phyloP scores from a whole-genome alignment of 768 basidiomycete species.

The Naganishia friedmannii region DNA sequence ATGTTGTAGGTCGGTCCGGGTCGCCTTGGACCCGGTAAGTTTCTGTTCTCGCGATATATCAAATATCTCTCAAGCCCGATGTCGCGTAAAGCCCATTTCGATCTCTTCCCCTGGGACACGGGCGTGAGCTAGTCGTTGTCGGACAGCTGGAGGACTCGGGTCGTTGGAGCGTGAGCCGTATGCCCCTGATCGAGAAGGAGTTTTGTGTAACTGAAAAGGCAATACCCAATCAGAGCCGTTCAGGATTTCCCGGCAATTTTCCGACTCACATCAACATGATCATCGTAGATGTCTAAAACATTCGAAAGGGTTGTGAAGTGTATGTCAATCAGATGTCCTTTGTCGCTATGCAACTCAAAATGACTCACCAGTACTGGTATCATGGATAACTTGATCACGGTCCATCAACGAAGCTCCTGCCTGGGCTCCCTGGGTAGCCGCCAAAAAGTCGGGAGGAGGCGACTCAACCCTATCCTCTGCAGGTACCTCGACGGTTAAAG shows the following conservation, averaged over 20 bases:
- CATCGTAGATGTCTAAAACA: conserved; percentile 22
- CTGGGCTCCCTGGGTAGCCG: conserved; percentile 44
- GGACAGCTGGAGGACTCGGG: conserved; percentile 7
- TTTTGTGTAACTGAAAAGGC: conserved; percentile 16
- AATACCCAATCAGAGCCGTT: background rate
- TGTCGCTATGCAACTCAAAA: background rate
- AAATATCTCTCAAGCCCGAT: conserved; percentile 1
- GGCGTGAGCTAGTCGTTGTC: conserved; percentile 24
- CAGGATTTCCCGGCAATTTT: background rate
- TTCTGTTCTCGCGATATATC: background rate
- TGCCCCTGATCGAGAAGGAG: conserved; percentile 16
- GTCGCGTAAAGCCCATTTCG: conserved; percentile 39
- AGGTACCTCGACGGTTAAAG: conserved; percentile 46
- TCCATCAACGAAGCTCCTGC: conserved; percentile 60
- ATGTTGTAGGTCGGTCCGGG: background rate
- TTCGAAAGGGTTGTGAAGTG: background rate
- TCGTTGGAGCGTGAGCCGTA: background rate
- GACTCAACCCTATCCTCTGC: conserved; percentile 41
- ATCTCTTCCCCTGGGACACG: conserved; percentile 35
- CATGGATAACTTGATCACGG: conserved; percentile 57
- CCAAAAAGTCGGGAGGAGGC: conserved; percentile 48
- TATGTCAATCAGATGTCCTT: background rate
- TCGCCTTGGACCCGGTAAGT: too few species aligned
- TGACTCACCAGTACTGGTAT: conserved; percentile 36
- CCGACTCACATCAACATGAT: conserved; percentile 28